A percentile compares a stretch with the other conserved stretches of the same genome.
phyloP scores from a whole-genome alignment of 2,329 filamentous ascomycete species.

The Aspergillus novofumigatus region DNA sequence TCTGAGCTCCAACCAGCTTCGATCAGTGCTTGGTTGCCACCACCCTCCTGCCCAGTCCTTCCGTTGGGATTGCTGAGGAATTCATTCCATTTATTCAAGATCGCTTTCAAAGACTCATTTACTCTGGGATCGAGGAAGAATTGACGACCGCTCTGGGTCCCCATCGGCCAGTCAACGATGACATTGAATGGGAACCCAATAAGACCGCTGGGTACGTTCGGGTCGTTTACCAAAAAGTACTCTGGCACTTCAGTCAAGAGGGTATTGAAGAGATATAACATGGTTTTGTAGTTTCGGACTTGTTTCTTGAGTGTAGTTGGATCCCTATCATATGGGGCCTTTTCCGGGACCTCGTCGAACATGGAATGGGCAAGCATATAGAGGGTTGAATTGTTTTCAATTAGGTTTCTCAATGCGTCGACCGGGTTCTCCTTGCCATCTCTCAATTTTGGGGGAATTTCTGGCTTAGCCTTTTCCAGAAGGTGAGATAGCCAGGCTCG shows the following conservation, averaged over 20 bases:
- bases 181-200: constrained; percentile 4
- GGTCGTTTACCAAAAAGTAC: background rate
- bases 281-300: constrained; percentile 5
- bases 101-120: background rate
- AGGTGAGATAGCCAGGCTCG: constrained; percentile 2
- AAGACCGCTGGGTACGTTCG: background rate
- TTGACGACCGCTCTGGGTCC: constrained; percentile 1
- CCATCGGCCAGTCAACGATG: constrained; percentile 5
- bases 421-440: background rate
- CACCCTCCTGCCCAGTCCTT: background rate
- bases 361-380: constrained; percentile 7
- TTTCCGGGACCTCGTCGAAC: constrained; percentile 7
- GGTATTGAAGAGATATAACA: constrained; percentile 7
- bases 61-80: background rate
- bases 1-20: background rate
- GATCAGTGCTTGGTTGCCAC: background rate
- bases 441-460: background rate
- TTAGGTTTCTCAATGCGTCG: background rate
- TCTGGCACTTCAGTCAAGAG: constrained; percentile 2
- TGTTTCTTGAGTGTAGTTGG: constrained; percentile 6
- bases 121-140: constrained; percentile 1
- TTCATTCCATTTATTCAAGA: background rate
- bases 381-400: constrained; percentile 3
- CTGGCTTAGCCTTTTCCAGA: background rate
- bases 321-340: constrained; percentile 7